These are phyloP conservation scores for Pleurotus sapidus DNA, from an alignment of 768 basidiomycete species.

Conservation along the genomic window DNA sequence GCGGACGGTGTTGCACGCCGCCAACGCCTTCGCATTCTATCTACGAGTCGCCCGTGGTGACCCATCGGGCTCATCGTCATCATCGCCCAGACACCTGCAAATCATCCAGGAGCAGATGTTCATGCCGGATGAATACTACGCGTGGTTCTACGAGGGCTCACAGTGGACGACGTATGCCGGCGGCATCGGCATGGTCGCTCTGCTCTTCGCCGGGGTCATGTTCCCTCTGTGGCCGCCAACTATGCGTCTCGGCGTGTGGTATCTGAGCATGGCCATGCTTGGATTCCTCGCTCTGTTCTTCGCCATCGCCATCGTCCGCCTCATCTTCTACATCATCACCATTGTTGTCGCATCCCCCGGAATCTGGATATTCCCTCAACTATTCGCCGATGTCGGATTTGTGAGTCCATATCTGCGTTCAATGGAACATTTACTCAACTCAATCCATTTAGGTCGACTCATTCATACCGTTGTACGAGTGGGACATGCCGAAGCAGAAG, in stretches of 20 bases:
- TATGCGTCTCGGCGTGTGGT: conserved; percentile 94
- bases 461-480: conserved; percentile 96
- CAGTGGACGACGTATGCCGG: conserved; percentile 93
- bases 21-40: conserved; percentile 88
- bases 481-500: conserved; percentile 83
- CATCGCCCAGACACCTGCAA: conserved; percentile 76
- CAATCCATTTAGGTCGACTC: conserved; percentile 76
- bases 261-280: conserved; percentile 85
- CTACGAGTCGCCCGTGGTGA: conserved; percentile 84
- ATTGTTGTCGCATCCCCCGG: conserved; percentile 82
- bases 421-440: neutral
- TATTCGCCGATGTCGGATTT: conserved; percentile 98
- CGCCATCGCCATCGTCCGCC: conserved; percentile 81
- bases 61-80: conserved; percentile 57
- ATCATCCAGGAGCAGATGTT: conserved; percentile 83
- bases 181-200: conserved; percentile 84
- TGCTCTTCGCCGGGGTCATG: conserved; percentile 97
- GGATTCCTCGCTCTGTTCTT: conserved; percentile 90
- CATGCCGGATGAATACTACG: conserved; percentile 80
- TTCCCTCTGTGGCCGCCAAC: conserved; percentile 97
- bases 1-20: conserved; percentile 54
- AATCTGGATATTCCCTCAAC: conserved; percentile 98
- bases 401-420: conserved; percentile 49
- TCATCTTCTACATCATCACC: conserved; percentile 95
- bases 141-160: conserved; percentile 95